Evolutionary conservation across 805 yeast genomes (phyloP), one percentile per base, ranked within the genome.

Genomic region (Kluyveromyces lactis): DNA sequence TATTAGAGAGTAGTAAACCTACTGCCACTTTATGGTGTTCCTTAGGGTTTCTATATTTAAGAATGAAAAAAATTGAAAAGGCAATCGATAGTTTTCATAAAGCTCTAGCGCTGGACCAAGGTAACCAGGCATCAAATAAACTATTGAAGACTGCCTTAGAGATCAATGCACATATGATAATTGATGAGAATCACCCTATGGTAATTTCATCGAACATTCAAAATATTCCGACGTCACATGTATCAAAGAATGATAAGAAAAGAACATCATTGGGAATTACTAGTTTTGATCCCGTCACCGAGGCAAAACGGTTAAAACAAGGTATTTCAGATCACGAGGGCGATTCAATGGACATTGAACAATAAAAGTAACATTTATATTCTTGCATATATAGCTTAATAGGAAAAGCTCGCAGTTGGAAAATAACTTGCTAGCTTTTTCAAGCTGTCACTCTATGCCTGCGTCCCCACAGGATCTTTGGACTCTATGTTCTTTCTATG

Each of bases 51-150:
- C 77, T 89, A 2, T 71, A 86, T 53, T 67, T 92, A 54, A 86
- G 83, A 51, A 63, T 75, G 45, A 84, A 84, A 2, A 69, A 79
- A 40, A 51, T 69, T 17, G 67, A 69, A 37, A 76, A 75, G 46
- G 90, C 97, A 0, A 79, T 90, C 28, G 83, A 80, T 46, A 68
- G 73, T 23, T 66, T 92, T 39, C 96, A 90, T 56, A 79, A 75
- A 49, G 90, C 96, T 0, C 66, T 92, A 40, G 83, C 94, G 0
- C 62, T 89, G 3, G 63, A 77, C 8, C 89, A 95, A 1, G 72
- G 77, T 31, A 95, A 90, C 56, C 82, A 90, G 0, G 81, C 87
- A 13, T 92, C 97, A 0, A 67, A 77, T 9, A 97, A 90, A 52
- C 61, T 92, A 33, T 64, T 92, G 43, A 76, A 76, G 47, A 72